Evolutionary conservation across 768 basidiomycete species (phyloP).

Genomic region (Mycena rebaudengoi): DNA sequence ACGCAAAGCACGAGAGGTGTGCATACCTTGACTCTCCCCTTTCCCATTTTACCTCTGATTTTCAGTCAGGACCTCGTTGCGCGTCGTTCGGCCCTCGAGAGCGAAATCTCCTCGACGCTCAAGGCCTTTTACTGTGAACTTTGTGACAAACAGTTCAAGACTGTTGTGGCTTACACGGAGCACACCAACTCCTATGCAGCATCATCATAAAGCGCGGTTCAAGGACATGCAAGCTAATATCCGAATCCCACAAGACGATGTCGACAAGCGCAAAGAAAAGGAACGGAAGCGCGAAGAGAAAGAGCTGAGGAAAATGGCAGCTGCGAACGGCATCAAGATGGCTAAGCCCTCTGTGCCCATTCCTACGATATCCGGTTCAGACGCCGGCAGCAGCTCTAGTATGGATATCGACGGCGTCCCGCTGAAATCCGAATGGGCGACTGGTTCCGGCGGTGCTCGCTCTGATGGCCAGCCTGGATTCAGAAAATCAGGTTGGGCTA

Average conservation of each 20-base stretch:
- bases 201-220: constrained; percentile 85
- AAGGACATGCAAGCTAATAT: constrained; percentile 83
- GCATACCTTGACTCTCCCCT: constrained; percentile 8
- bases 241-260: constrained; percentile 71
- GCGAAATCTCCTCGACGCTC: constrained; percentile 73
- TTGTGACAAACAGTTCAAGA: constrained; percentile 90
- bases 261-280: constrained; percentile 84
- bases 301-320: constrained; percentile 84
- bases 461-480: constrained; percentile 40
- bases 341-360: constrained; percentile 50
- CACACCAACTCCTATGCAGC: constrained; percentile 91
- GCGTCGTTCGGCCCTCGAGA: constrained; percentile 68
- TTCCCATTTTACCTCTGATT: constrained; percentile 1
- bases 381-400: constrained; percentile 30
- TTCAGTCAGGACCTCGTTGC: constrained; percentile 69
- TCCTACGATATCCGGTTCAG: constrained; percentile 26
- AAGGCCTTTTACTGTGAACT: constrained; percentile 82
- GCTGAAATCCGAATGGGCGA: constrained; percentile 62
- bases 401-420: constrained; percentile 42
- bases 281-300: constrained; percentile 88
- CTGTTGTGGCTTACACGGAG: constrained; percentile 87
- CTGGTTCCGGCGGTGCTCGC: constrained; percentile 39
- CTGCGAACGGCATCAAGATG: constrained; percentile 82
- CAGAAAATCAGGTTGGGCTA: constrained; percentile 60
- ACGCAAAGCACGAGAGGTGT: constrained; percentile 74